Percentiles rank a stretch among this genome's conserved stretches.
Evolutionary conservation across 495 filamentous ascomycete species (phyloP).

Genomic region (Aspergillus avenaceus): DNA sequence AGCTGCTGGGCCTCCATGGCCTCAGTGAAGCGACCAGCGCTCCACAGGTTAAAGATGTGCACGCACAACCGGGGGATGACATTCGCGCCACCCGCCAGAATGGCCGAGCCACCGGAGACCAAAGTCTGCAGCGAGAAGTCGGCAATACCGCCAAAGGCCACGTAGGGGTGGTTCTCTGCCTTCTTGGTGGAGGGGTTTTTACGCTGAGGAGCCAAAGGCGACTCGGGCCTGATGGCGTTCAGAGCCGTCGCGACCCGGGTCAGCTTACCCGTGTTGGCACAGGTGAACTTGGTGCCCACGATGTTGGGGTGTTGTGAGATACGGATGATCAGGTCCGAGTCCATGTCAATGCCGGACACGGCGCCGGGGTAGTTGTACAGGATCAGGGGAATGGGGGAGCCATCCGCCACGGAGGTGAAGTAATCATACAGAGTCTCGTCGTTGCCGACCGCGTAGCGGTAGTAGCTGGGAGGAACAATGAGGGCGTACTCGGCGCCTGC

Average conservation of each 20-base stretch:
- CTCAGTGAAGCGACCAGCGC: constrained; percentile 66
- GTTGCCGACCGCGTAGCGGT: constrained; percentile 67
- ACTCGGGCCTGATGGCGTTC: constrained; percentile 61
- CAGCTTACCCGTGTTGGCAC: constrained; percentile 84
- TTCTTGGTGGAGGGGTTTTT: constrained; percentile 28
- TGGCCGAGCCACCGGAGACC: constrained; percentile 73
- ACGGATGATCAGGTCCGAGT: constrained; percentile 79
- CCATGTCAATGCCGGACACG: constrained; percentile 89
- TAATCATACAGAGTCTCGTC: constrained; percentile 73
- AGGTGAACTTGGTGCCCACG: constrained; percentile 86
- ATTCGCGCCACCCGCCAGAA: constrained; percentile 84
- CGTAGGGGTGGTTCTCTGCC: constrained; percentile 56
- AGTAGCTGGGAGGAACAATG: constrained; percentile 79
- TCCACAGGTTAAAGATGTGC: constrained; percentile 75
- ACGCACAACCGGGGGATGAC: constrained; percentile 81
- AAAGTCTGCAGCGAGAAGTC: constrained; percentile 85
- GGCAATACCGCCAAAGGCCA: constrained; percentile 85
- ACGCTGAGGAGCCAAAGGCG: constrained; percentile 32
- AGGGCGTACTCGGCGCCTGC: constrained; percentile 77
- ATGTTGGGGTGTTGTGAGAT: constrained; percentile 81
- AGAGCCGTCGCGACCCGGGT: constrained; percentile 76
- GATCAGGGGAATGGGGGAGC: constrained; percentile 70
- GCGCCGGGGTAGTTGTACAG: constrained; percentile 91
- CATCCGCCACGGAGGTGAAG: constrained; percentile 72
- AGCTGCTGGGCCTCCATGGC: constrained; percentile 68